A percentile compares a stretch with the other conserved stretches of the same genome.
phyloP scores from a whole-genome alignment of 352 stramenopile genomes.

The Globisporangium solare region DNA sequence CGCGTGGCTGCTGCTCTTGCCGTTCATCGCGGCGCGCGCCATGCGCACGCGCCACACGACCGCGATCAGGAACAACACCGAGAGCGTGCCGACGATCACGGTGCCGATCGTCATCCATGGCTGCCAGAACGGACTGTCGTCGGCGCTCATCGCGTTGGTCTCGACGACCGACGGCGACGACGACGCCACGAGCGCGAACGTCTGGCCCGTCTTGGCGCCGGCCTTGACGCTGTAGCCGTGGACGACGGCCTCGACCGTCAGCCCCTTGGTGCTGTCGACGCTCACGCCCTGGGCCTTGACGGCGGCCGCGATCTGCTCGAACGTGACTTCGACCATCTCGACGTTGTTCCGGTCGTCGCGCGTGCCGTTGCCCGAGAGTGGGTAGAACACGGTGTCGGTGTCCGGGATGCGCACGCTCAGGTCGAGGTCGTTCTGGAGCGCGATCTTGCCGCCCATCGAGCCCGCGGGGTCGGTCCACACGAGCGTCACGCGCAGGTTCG shows the following conservation, averaged over 20 bases:
- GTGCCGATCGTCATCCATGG: slow-evolving; percentile 73
- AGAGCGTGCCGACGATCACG: slow-evolving; percentile 41
- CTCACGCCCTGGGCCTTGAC: slow-evolving; percentile 22
- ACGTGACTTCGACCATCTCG: slow-evolving; percentile 80
- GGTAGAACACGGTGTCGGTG: slow-evolving; percentile 44
- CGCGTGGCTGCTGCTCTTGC: background rate
- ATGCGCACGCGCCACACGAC: slow-evolving; percentile 40
- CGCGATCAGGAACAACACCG: slow-evolving; percentile 49
- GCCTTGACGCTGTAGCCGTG: slow-evolving; percentile 63
- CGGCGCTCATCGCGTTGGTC: slow-evolving; percentile 12
- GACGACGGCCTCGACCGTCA: slow-evolving; percentile 64
- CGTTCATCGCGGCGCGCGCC: slow-evolving; percentile 8
- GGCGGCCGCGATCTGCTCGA: slow-evolving; percentile 48
- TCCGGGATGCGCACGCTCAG: slow-evolving; percentile 61
- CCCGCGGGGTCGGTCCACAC: slow-evolving; percentile 79
- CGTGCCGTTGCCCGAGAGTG: slow-evolving; percentile 41
- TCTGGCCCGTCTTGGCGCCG: slow-evolving; percentile 39
- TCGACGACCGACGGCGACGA: slow-evolving; percentile 47
- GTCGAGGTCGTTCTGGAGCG: slow-evolving; percentile 78
- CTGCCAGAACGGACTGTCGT: slow-evolving; percentile 43
- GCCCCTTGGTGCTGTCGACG: slow-evolving; percentile 24
- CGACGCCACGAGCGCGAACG: slow-evolving; percentile 76
- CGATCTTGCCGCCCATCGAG: slow-evolving; percentile 43
- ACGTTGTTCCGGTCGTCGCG: slow-evolving; percentile 83
- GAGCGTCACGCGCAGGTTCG: slow-evolving; percentile 64